A percentile compares a stretch with the other conserved stretches of the same genome.
These are phyloP conservation scores for Coemansia sp. DNA, from an alignment of 192 early-diverging fungal genomes.

Conservation along the genomic window DNA sequence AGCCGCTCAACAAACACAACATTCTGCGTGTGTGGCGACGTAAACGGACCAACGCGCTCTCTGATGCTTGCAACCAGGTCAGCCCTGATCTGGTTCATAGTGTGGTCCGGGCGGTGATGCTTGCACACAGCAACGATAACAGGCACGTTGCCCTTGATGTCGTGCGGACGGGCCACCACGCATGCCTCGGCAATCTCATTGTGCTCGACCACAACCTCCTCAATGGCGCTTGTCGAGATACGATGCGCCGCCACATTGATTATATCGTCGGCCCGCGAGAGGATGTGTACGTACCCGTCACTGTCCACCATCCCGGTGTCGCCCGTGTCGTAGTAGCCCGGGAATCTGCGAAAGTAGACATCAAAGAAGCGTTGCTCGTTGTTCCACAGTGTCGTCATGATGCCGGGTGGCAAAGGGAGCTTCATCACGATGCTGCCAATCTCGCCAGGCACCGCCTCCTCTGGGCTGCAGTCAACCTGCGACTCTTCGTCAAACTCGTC, in stretches of 20 bases:
- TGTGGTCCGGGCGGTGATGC: slow-evolving; percentile 5
- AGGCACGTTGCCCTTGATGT: slow-evolving; percentile 67
- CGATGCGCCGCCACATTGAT: slow-evolving; percentile 89
- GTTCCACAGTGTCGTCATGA: slow-evolving; percentile 74
- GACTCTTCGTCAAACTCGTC: slow-evolving; percentile 53
- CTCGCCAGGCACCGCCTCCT: slow-evolving; percentile 56
- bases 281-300: slow-evolving; percentile 71
- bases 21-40: slow-evolving; percentile 67
- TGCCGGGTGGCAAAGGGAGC: slow-evolving; percentile 77
- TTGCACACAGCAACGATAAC: slow-evolving; percentile 60
- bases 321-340: slow-evolving; percentile 80
- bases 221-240: slow-evolving; percentile 74
- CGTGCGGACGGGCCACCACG: slow-evolving; percentile 65
- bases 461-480: slow-evolving; percentile 29
- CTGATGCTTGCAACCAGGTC: slow-evolving; percentile 67
- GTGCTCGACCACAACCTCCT: slow-evolving; percentile 71
- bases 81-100: slow-evolving; percentile 18
- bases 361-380: slow-evolving; percentile 72
- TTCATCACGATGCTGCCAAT: slow-evolving; percentile 78
- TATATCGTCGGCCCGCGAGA: slow-evolving; percentile 73
- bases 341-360: slow-evolving; percentile 73
- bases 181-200: slow-evolving; percentile 64
- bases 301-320: slow-evolving; percentile 79
- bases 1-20: slow-evolving; percentile 64
- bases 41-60: slow-evolving; percentile 74